These are phyloP conservation scores for Mayamaea pseudoterrestris DNA, from an alignment of 108 stramenopile genomes.

Conservation along the genomic window DNA sequence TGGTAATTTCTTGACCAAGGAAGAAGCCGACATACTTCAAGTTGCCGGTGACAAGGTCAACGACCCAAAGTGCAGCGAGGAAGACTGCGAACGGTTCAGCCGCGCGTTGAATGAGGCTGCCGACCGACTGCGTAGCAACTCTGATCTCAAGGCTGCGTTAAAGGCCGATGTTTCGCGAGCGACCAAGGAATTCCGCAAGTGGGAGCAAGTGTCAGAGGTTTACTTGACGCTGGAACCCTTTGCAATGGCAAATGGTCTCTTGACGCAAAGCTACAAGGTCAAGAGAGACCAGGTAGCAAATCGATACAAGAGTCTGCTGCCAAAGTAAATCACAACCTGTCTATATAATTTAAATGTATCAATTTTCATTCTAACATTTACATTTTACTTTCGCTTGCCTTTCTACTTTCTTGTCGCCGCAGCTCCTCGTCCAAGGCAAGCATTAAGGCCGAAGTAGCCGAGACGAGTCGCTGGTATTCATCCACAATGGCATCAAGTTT, in stretches of 20 bases:
- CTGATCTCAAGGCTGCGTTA: constrained; percentile 28
- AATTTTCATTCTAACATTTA: too few species aligned
- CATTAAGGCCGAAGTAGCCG: constrained; percentile 52
- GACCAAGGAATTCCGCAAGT: constrained; percentile 53
- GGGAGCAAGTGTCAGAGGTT: constrained; percentile 67
- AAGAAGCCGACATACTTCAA: constrained; percentile 32
- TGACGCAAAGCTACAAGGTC: constrained; percentile 92
- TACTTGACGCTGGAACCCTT: constrained; percentile 87
- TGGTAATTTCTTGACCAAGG: constrained; percentile 51
- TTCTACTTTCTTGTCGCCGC: not conserved
- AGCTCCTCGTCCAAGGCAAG: constrained; percentile 57
- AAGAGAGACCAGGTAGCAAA: constrained; percentile 80
- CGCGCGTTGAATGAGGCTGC: constrained; percentile 43
- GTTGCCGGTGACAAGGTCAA: constrained; percentile 47
- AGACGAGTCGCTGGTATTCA: constrained; percentile 33
- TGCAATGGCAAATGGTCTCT: constrained; percentile 86
- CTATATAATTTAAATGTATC: too few species aligned
- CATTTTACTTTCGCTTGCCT: too few species aligned
- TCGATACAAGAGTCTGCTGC: constrained; percentile 44
- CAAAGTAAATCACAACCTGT: too few species aligned
- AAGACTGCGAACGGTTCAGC: constrained; percentile 39
- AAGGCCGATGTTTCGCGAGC: constrained; percentile 35
- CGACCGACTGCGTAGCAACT: constrained; percentile 33
- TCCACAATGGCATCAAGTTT: constrained; percentile 30
- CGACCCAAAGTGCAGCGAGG: constrained; percentile 59